Evolutionary conservation across 108 stramenopile genomes (phyloP), one percentile per base, ranked within the genome.

Genomic region (Thalassiosira profunda): DNA sequence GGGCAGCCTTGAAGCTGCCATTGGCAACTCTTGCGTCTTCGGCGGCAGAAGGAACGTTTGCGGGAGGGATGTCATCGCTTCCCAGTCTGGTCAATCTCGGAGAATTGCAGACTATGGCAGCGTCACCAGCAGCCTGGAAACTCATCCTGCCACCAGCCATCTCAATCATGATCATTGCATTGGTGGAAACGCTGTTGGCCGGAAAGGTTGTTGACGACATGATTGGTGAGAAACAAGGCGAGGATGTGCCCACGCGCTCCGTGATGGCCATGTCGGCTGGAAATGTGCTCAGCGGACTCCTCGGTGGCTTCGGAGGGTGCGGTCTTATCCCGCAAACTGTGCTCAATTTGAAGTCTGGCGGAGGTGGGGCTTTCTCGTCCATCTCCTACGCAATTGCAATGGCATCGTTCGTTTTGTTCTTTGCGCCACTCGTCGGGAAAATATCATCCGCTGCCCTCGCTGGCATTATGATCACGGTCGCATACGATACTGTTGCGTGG

Each of bases 241-340:
- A 42, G 18, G 72, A 80, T 58, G 72, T 67, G 5, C 73, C 79
- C 0, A 69, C 66, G 23, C 28, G 79, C 0, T 54, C 55, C 8
- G 71, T 72, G 12, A 12, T 80, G 20, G 79, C 73, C 10, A 52
- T 80, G 43, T 49, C 58, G 18, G 8, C 41, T 31, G 79, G 79
- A 1, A 80, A 80, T 41, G 35, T 66, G 20, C 5, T 58, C 0
- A 74, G 73, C 45, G 35, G 73, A 20, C 35, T 74, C 12, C 25
- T 72, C 23, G 79, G 79, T 14, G 79, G 79, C 10, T 80, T 80
- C 25, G 79, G 79, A 20, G 79, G 79, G 5, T 80, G 79, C 33
- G 79, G 79, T 7, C 29, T 80, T 4, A 74, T 80, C 23, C 79
- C 79, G 3, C 72, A 80, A 36, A 80, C 79, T 20, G 72, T 80